Conservation (phyloP, 2,329 filamentous ascomycete genomes). For the Pseudocercospora eumusae region DNA sequence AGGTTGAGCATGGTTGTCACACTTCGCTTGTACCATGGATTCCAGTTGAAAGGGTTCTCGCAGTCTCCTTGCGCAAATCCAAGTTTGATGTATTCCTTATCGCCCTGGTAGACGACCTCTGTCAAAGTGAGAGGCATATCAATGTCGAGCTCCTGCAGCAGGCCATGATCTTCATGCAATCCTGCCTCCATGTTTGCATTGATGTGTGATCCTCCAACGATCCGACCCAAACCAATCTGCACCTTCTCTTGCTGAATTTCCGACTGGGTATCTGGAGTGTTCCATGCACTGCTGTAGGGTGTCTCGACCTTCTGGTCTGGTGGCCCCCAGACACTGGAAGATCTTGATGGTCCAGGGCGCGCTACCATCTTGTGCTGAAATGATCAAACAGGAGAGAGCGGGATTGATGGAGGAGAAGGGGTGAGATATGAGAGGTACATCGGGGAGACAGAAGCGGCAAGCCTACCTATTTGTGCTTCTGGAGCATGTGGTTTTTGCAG, state of each 20-base stretch:
- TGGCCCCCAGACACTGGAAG: conserved; percentile 28
- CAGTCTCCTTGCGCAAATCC: conserved; percentile 50
- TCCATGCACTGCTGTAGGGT: conserved; percentile 19
- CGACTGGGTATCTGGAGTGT: conserved; percentile 31
- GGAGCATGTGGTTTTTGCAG: background rate
- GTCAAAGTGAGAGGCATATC: conserved; percentile 54
- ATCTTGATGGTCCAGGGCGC: conserved; percentile 27
- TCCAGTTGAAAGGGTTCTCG: conserved; percentile 57
- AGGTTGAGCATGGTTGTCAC: conserved; percentile 52
- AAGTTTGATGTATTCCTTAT: conserved; percentile 50
- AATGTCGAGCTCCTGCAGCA: conserved; percentile 48
- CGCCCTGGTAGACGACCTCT: conserved; percentile 47
- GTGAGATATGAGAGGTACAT: conserved; percentile 7
- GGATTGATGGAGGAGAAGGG: background rate
- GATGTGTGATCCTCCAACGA: conserved; percentile 46
- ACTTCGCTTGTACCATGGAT: conserved; percentile 47
- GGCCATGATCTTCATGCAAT: conserved; percentile 41
- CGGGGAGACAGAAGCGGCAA: conserved; percentile 8
- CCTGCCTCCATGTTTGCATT: conserved; percentile 37
- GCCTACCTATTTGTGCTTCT: conserved; percentile 29
- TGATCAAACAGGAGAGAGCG: background rate
- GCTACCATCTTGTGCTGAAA: conserved; percentile 8
- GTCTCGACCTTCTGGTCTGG: conserved; percentile 27
- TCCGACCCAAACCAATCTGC: conserved; percentile 36
- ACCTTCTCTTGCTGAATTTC: conserved; percentile 28